Evolutionary conservation across 1,284 basidiomycete genomes (phyloP).

Genomic region (Lentinus polychrous): DNA sequence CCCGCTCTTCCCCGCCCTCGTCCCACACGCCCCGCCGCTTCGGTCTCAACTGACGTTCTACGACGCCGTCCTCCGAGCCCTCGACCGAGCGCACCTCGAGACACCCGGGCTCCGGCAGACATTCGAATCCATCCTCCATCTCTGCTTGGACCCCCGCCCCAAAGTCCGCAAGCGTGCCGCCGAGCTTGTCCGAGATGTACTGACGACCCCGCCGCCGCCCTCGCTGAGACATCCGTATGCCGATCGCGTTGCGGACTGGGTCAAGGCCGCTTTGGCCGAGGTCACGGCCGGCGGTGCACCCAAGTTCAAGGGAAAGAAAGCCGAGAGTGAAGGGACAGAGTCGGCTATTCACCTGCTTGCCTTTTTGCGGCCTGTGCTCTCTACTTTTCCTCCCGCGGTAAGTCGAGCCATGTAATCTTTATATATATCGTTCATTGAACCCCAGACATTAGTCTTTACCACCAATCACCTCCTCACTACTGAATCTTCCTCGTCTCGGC

Average conservation of each 20-base stretch:
- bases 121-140: conserved; percentile 74
- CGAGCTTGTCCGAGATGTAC: conserved; percentile 75
- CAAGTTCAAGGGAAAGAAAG: conserved; percentile 57
- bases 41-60: conserved; percentile 76
- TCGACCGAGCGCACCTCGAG: conserved; percentile 70
- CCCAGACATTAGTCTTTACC: conserved; percentile 53
- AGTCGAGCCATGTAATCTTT: conserved; percentile 26
- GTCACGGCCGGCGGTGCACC: conserved; percentile 55
- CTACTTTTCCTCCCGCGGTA: conserved; percentile 61
- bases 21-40: conserved; percentile 60
- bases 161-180: conserved; percentile 92
- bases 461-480: conserved; percentile 59
- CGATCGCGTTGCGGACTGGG: conserved; percentile 76
- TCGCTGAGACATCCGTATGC: conserved; percentile 81
- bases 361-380: conserved; percentile 58
- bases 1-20: conserved; percentile 68
- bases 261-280: conserved; percentile 60
- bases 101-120: conserved; percentile 64
- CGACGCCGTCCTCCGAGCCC: conserved; percentile 54
- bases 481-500: conserved; percentile 76
- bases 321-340: conserved; percentile 60
- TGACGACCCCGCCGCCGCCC: conserved; percentile 72
- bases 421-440: conserved; percentile 15
- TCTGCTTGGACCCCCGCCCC: conserved; percentile 84
- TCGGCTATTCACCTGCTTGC: conserved; percentile 78